phyloP scores from a whole-genome alignment of 2,329 filamentous ascomycete species.

The Arachnomyces sp. region DNA sequence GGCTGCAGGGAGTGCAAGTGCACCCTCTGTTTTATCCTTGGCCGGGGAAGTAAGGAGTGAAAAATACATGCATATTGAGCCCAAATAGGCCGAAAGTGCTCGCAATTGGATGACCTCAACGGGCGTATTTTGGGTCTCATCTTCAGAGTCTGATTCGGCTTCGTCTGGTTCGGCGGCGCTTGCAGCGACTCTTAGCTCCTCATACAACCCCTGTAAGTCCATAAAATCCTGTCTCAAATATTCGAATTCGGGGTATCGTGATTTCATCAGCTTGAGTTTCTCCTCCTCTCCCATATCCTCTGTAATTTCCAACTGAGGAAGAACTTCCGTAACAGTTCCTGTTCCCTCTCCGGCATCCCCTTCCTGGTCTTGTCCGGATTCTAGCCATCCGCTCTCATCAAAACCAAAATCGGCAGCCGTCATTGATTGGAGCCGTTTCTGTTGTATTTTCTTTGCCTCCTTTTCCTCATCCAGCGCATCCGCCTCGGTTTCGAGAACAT shows the following conservation, averaged over 20 bases:
- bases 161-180: conserved; percentile 53
- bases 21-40: conserved; percentile 47
- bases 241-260: conserved; percentile 87
- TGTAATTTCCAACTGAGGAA: conserved; percentile 75
- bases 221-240: conserved; percentile 73
- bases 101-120: conserved; percentile 66
- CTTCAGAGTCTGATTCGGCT: conserved; percentile 24
- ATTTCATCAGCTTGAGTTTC: conserved; percentile 64
- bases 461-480: conserved; percentile 84
- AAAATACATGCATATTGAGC: conserved; percentile 86
- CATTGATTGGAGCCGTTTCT: conserved; percentile 86
- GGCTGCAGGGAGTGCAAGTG: conserved; percentile 61
- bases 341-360: conserved; percentile 44
- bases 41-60: conserved; percentile 79
- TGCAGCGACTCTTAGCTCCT: conserved; percentile 42
- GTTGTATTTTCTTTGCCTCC: conserved; percentile 79
- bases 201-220: conserved; percentile 56
- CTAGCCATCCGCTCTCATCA: conserved; percentile 79
- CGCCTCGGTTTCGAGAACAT: conserved; percentile 62
- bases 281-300: conserved; percentile 71
- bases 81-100: conserved; percentile 77
- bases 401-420: conserved; percentile 88
- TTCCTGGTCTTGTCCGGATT: conserved; percentile 40
- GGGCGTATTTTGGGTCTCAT: conserved; percentile 27
- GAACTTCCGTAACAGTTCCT: conserved; percentile 72